phyloP scores from a whole-genome alignment of 495 filamentous ascomycete species.

The Peziza echinospora region DNA sequence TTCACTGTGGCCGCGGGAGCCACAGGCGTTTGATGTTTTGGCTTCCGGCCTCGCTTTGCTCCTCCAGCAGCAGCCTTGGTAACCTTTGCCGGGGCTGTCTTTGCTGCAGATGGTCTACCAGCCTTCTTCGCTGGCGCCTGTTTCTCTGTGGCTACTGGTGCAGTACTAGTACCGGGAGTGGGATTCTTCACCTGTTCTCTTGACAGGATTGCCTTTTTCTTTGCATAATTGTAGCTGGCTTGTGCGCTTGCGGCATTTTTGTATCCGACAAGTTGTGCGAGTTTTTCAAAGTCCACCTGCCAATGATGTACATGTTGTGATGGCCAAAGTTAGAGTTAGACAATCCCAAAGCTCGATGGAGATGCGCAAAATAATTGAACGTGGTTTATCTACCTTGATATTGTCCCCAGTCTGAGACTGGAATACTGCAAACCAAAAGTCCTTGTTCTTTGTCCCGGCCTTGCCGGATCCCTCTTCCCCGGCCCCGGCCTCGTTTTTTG shows the following conservation, averaged over 20 bases:
- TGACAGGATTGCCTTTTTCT: too few relatives aligned
- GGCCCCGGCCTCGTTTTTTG: too few relatives aligned
- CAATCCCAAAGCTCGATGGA: background rate
- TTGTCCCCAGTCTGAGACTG: background rate
- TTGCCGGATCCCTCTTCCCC: too few relatives aligned
- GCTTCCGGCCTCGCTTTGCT: background rate
- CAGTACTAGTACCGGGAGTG: background rate
- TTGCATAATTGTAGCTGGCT: background rate
- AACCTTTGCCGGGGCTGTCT: constrained; percentile 5
- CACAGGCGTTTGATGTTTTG: background rate
- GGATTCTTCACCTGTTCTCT: background rate
- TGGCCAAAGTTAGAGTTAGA: background rate
- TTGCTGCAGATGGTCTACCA: constrained; percentile 2
- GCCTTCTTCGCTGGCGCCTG: constrained; percentile 3
- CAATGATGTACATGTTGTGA: background rate
- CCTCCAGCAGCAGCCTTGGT: background rate
- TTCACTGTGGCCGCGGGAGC: constrained; percentile 1
- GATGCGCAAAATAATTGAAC: background rate
- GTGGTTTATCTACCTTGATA: background rate
- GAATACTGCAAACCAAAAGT: background rate
- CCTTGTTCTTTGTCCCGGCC: background rate
- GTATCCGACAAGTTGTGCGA: background rate
- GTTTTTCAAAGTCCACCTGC: background rate
- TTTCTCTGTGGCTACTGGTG: background rate
- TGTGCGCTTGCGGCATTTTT: background rate